Percentiles rank a stretch among this genome's conserved stretches.
Conservation (phyloP, 139 green algal genomes). For the Ettlia oleoabundans region DNA sequence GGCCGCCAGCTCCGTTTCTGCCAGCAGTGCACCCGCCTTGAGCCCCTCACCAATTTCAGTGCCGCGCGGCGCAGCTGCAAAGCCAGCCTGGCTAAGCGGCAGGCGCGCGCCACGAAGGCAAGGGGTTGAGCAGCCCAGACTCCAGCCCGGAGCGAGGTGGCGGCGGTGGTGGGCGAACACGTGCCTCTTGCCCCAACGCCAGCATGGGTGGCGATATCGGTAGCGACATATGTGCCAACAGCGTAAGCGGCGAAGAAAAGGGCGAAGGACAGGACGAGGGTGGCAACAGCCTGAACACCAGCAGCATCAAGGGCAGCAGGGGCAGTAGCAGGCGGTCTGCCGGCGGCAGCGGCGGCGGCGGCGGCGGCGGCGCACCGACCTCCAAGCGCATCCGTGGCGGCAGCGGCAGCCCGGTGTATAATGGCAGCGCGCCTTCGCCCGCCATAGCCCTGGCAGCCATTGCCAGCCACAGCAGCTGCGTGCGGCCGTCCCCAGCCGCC, state of each 20-base stretch:
- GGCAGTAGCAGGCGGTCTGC: neutral
- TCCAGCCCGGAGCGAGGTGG: neutral
- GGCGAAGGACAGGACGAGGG: no score
- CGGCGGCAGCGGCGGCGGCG: neutral
- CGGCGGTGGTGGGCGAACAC: neutral
- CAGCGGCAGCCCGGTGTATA: neutral
- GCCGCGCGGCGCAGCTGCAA: constrained; percentile 7
- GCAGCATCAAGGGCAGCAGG: neutral
- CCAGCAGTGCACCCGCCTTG: constrained; percentile 12
- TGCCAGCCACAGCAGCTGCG: neutral
- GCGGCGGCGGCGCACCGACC: no score
- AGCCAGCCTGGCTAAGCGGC: constrained; percentile 12
- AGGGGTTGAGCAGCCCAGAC: neutral
- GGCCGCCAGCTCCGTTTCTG: constrained; percentile 15
- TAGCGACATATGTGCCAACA: no score
- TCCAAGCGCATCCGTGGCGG: neutral
- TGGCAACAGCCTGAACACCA: no score
- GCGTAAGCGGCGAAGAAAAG: no score
- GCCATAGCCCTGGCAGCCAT: neutral
- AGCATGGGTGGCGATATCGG: no score
- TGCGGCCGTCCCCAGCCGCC: neutral
- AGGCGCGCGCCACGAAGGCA: constrained; percentile 5
- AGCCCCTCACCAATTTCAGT: neutral
- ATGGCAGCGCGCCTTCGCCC: neutral
- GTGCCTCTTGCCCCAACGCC: neutral